Conservation (phyloP, 371 early-diverging fungal species). For the Apophysomyces sp. region DNA sequence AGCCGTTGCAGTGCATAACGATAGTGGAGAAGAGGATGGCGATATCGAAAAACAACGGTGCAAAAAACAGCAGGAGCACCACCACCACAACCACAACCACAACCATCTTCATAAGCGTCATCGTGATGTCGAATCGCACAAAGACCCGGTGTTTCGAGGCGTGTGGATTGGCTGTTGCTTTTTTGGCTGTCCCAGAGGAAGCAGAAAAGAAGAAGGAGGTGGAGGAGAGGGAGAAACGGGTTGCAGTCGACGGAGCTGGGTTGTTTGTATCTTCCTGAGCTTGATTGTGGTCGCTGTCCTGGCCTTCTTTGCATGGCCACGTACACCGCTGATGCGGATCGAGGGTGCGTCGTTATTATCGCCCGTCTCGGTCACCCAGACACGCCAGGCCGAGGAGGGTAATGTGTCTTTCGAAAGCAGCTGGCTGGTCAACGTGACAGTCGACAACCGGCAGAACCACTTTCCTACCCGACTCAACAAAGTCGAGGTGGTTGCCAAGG, state of each 20-base stretch:
- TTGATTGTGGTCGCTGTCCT: constrained; percentile 13
- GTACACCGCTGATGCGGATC: constrained; percentile 30
- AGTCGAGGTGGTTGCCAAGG: constrained; percentile 24
- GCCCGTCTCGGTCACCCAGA: constrained; percentile 18
- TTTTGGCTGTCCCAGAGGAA: constrained; percentile 3
- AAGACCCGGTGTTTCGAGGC: neutral
- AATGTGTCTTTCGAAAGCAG: constrained; percentile 27
- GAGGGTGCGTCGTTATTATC: constrained; percentile 20
- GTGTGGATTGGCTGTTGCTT: constrained; percentile 13
- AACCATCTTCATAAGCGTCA: neutral
- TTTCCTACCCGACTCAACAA: constrained; percentile 20
- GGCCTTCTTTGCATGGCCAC: constrained; percentile 28
- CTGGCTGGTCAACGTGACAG: constrained; percentile 25
- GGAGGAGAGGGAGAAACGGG: neutral
- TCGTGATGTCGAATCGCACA: neutral
- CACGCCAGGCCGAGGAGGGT: constrained; percentile 10
- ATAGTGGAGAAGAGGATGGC: neutral
- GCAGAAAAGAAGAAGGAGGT: neutral
- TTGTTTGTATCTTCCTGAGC: constrained; percentile 14
- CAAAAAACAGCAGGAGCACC: neutral
- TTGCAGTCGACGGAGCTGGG: constrained; percentile 15
- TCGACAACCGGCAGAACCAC: constrained; percentile 34
- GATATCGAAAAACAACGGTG: neutral
- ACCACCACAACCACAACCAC: no score
- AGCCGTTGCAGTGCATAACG: neutral